Evolutionary conservation across 2,329 filamentous ascomycete genomes (phyloP).

Genomic region (Neonectria hederae): DNA sequence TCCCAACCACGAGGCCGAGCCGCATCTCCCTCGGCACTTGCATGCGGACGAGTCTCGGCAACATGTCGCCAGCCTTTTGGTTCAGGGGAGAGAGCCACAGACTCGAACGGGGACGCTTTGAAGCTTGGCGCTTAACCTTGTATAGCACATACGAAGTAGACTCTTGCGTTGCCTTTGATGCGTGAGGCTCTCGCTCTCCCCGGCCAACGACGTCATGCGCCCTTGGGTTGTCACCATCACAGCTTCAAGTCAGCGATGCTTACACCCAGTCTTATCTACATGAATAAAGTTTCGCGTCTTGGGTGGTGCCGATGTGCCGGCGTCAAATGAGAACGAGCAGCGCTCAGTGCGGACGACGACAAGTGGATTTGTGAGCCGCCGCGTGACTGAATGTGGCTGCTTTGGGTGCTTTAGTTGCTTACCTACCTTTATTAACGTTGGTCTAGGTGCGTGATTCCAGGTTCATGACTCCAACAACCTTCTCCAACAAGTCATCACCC

Average conservation of each 20-base stretch:
- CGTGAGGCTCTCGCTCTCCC: neutral
- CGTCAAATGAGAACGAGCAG: conserved; percentile 1
- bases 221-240: conserved; percentile 13
- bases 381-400: conserved; percentile 20
- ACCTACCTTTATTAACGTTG: too few relatives aligned
- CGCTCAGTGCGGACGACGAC: conserved; percentile 8
- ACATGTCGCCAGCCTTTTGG: conserved; percentile 7
- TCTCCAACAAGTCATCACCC: conserved; percentile 4
- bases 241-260: conserved; percentile 1
- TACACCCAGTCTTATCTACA: conserved; percentile 12
- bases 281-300: conserved; percentile 23
- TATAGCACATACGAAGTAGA: neutral
- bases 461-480: conserved; percentile 27
- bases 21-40: conserved; percentile 15
- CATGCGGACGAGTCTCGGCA: conserved; percentile 16
- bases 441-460: neutral
- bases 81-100: neutral
- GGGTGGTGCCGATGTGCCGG: conserved; percentile 21
- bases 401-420: neutral
- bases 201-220: conserved; percentile 33
- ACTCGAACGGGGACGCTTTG: neutral
- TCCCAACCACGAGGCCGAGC: conserved; percentile 3
- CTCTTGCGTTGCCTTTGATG: neutral
- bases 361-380: conserved; percentile 1
- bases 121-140: neutral